These are phyloP conservation scores for Emergomyces orientalis DNA, from an alignment of 2,329 filamentous ascomycete genomes.

Conservation along the genomic window DNA sequence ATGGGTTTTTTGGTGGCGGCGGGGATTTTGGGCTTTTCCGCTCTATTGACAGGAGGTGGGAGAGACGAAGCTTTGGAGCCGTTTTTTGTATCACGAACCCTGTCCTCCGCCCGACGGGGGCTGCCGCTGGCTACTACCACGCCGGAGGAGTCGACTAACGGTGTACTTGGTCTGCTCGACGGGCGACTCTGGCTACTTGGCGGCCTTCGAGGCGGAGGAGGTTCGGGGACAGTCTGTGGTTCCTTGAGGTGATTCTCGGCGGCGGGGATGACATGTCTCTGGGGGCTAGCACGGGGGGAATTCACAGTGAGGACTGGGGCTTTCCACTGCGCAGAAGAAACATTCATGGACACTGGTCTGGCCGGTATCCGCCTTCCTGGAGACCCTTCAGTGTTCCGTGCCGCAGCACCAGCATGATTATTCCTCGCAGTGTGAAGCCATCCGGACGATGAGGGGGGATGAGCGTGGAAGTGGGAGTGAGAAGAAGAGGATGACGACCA, in stretches of 20 bases:
- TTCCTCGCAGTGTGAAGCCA: slow-evolving; percentile 18
- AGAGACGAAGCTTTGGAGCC: slow-evolving; percentile 35
- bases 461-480: background rate
- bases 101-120: slow-evolving; percentile 17
- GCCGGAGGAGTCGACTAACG: slow-evolving; percentile 40
- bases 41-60: slow-evolving; percentile 70
- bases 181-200: slow-evolving; percentile 8
- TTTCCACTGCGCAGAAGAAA: slow-evolving; percentile 34
- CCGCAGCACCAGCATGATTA: background rate
- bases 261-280: background rate
- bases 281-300: slow-evolving; percentile 36
- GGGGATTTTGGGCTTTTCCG: slow-evolving; percentile 63
- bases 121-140: slow-evolving; percentile 31
- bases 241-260: background rate
- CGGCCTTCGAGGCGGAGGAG: background rate
- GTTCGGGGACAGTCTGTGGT: background rate
- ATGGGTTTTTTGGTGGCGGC: slow-evolving; percentile 30
- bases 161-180: slow-evolving; percentile 26
- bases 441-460: background rate
- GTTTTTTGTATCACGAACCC: slow-evolving; percentile 20
- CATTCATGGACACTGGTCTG: slow-evolving; percentile 37
- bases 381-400: slow-evolving; percentile 24
- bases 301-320: slow-evolving; percentile 36
- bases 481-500: slow-evolving; percentile 22
- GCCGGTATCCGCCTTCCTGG: slow-evolving; percentile 54